These are phyloP conservation scores for Aspergillus sp. DNA, from an alignment of 2,329 filamentous ascomycete species.

Conservation along the genomic window DNA sequence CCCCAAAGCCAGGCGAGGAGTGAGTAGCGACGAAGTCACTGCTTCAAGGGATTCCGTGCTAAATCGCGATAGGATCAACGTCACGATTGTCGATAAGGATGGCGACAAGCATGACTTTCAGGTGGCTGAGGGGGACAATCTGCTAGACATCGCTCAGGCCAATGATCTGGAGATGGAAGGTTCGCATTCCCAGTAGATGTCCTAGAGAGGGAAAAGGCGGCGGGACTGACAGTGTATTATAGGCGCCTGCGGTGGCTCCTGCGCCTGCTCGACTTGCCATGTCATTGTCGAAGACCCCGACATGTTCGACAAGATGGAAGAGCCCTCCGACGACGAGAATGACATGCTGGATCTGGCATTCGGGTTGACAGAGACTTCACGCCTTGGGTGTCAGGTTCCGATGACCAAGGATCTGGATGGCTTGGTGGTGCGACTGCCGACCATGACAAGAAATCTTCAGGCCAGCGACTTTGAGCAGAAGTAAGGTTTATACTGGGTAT, in stretches of 20 bases:
- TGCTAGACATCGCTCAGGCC: slow-evolving; percentile 89
- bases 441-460: slow-evolving; percentile 94
- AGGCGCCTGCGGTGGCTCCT: slow-evolving; percentile 88
- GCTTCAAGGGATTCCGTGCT: background rate
- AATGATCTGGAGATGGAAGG: slow-evolving; percentile 97
- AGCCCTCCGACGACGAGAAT: slow-evolving; percentile 74
- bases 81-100: slow-evolving; percentile 94
- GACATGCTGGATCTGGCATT: slow-evolving; percentile 90
- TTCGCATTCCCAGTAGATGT: slow-evolving; percentile 24
- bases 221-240: background rate
- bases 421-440: slow-evolving; percentile 73
- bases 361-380: slow-evolving; percentile 75
- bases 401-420: slow-evolving; percentile 91
- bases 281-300: slow-evolving; percentile 71
- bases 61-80: slow-evolving; percentile 56
- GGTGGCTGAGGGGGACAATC: slow-evolving; percentile 80
- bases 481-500: slow-evolving; percentile 16
- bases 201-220: background rate
- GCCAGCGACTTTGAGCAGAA: slow-evolving; percentile 73
- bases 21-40: slow-evolving; percentile 40
- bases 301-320: slow-evolving; percentile 70
- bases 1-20: slow-evolving; percentile 89
- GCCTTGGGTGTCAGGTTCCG: slow-evolving; percentile 81
- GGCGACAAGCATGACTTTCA: slow-evolving; percentile 66
- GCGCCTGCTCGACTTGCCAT: slow-evolving; percentile 89